These are phyloP conservation scores for Solanum phureja DNA, from an alignment of 257 asterid species.

Conservation along the genomic window DNA sequence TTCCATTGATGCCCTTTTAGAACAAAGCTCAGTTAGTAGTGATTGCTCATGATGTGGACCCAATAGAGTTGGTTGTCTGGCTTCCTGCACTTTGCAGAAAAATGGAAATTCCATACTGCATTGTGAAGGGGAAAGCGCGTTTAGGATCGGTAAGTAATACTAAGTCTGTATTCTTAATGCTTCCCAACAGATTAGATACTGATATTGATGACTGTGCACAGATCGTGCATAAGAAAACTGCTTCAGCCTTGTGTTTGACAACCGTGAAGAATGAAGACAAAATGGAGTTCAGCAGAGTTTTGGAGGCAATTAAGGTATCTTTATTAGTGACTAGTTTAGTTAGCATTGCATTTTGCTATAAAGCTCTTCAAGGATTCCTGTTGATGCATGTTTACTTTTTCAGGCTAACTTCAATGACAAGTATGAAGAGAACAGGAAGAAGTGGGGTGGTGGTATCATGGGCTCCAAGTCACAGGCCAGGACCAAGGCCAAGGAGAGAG, in stretches of 20 bases:
- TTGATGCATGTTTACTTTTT: background rate
- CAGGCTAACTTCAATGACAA: slow-evolving; percentile 47
- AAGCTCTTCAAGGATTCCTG: background rate
- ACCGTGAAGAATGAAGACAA: slow-evolving; percentile 42
- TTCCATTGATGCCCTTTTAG: background rate
- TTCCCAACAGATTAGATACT: background rate
- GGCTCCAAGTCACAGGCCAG: slow-evolving; percentile 40
- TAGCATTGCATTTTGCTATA: background rate
- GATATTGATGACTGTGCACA: background rate
- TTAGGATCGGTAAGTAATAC: slow-evolving; percentile 16
- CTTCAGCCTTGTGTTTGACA: slow-evolving; percentile 32
- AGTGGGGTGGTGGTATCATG: slow-evolving; percentile 46
- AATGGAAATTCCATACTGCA: slow-evolving; percentile 42
- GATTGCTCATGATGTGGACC: slow-evolving; percentile 42
- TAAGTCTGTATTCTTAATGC: background rate
- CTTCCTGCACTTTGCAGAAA: slow-evolving; percentile 30
- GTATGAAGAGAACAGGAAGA: slow-evolving; percentile 28
- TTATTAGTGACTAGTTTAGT: background rate
- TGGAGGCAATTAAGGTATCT: slow-evolving; percentile 36
- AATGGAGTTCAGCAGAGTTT: slow-evolving; percentile 26
- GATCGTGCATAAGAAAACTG: slow-evolving; percentile 36
- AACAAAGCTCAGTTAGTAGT: slow-evolving; percentile 42
- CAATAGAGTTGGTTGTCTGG: slow-evolving; percentile 36
- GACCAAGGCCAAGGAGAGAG: slow-evolving; percentile 34
- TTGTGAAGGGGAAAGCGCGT: slow-evolving; percentile 34